Percentiles rank a stretch among this genome's conserved stretches.
Evolutionary conservation across 805 yeast genomes (phyloP).

Genomic region (Candida awuae): DNA sequence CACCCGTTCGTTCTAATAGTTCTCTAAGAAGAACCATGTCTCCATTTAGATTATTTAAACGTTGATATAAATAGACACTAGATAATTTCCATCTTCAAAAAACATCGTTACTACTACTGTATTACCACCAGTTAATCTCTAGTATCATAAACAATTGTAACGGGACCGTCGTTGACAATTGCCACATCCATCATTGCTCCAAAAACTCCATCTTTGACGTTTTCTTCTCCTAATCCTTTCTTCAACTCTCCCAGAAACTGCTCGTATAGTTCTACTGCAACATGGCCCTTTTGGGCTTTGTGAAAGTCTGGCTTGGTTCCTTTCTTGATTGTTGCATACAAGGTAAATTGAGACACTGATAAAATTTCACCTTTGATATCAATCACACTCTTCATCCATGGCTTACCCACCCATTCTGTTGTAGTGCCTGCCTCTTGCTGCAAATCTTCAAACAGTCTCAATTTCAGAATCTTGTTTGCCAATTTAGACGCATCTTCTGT

Average conservation of each 20-base stretch:
- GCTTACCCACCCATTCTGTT: constrained; percentile 50
- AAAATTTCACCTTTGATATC: constrained; percentile 68
- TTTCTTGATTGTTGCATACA: constrained; percentile 76
- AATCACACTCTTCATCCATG: constrained; percentile 67
- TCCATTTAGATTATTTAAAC: constrained; percentile 23
- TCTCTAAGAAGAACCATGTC: constrained; percentile 27
- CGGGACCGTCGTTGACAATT: constrained; percentile 87
- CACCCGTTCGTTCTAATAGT: constrained; percentile 13
- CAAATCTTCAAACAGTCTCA: constrained; percentile 66
- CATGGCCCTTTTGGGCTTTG: constrained; percentile 73
- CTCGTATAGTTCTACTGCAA: constrained; percentile 44
- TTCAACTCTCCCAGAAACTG: constrained; percentile 42
- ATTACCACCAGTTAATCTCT: constrained; percentile 24
- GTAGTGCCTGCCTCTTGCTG: constrained; percentile 29
- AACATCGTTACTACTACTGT: neutral
- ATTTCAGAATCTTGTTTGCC: constrained; percentile 54
- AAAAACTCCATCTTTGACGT: constrained; percentile 80
- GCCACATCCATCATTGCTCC: constrained; percentile 98
- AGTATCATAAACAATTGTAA: constrained; percentile 77
- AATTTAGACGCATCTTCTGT: constrained; percentile 61
- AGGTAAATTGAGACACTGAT: constrained; percentile 88
- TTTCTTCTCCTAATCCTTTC: constrained; percentile 39
- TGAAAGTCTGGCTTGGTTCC: constrained; percentile 96
- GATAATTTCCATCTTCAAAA: neutral
- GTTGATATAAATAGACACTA: neutral